Base-by-base conservation (phyloP, 208 protist species). In the Lotmaria passim region DNA sequence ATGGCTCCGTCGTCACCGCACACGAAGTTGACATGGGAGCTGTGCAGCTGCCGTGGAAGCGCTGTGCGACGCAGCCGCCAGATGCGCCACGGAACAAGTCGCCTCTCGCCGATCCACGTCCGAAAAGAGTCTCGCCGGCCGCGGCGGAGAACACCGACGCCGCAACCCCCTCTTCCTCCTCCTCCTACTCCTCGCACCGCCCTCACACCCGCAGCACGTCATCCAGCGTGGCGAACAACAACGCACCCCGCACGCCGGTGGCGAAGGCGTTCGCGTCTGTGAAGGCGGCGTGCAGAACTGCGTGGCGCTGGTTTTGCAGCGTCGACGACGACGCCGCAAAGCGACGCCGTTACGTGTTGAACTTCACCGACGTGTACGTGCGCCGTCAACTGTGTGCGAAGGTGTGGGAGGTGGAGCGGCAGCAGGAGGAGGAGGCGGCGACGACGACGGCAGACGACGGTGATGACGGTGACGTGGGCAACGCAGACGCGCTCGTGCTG, bases 291-390 rank as follows among this genome's bases (percentile, higher is more conserved):
- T 24, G 23, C 44, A 10, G 24, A 30, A 5, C 17, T 11, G 24
- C 43, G 10, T 59, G 53, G 43, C 15, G 0, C 4, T 64, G 58
- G 58, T 43, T 64, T 2, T 33, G 28, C 58, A 52, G 30, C 43
- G 43, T 52, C 19, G 44, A 56, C 34, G 43, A 56, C 34, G 60
- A 66, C 21, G 60, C 60, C 1, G 60, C 60, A 17, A n/a, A 19
- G 34, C 44, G 46, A 28, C 46, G 34, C 11, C 24, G 23, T 3
- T 36, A 46, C 46, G 56, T 70, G 28, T 47, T 77, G 28, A 63
- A 43, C 71, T 77, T 77, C 47, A 39, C 55, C 6, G 63, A 77
- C 38, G 71, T 77, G 8, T 70, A 60, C 57, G 38, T 36, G 23
- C 48, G 71, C 6, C 71, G 71, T 11, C 62, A 77, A 23, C 55